Conservation (phyloP, 164 flowering plant species). For the Brasenia schreberi region DNA sequence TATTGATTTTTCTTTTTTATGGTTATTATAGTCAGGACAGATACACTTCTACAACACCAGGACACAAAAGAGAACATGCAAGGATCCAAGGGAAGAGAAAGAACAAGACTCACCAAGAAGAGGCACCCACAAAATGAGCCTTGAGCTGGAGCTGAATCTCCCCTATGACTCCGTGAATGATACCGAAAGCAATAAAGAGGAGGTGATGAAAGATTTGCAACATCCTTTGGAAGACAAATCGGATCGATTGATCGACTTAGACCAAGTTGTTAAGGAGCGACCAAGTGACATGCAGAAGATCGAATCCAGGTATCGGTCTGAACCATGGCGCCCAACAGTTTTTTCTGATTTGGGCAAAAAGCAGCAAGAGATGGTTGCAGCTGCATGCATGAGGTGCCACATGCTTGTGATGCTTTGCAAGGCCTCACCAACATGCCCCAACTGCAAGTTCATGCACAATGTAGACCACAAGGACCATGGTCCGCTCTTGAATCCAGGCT, state of each 20-base stretch:
- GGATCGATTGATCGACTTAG: neutral
- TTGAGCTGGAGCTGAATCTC: constrained; percentile 75
- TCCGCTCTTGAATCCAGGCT: constrained; percentile 22
- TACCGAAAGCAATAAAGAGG: constrained; percentile 4
- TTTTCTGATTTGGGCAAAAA: constrained; percentile 25
- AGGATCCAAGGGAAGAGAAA: constrained; percentile 43
- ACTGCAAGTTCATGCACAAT: constrained; percentile 83
- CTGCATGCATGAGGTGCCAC: constrained; percentile 71
- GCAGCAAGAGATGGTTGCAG: constrained; percentile 63
- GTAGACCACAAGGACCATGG: constrained; percentile 22
- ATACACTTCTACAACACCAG: constrained; percentile 68
- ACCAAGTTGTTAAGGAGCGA: neutral
- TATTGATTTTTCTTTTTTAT: too few species aligned
- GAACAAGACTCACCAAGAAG: constrained; percentile 3
- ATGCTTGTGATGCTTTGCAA: constrained; percentile 84
- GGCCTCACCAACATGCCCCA: constrained; percentile 77
- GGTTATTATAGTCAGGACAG: constrained; percentile 51
- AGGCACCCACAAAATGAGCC: constrained; percentile 28
- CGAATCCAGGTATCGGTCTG: constrained; percentile 1
- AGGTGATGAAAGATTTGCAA: neutral
- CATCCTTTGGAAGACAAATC: neutral
- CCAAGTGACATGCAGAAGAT: neutral
- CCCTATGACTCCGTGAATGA: constrained; percentile 20
- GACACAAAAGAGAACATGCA: constrained; percentile 42
- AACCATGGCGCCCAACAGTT: constrained; percentile 19